A percentile compares a stretch with the other conserved stretches of the same genome.
Conservation (phyloP, 192 early-diverging fungal genomes). For the Coemansia sp. region DNA sequence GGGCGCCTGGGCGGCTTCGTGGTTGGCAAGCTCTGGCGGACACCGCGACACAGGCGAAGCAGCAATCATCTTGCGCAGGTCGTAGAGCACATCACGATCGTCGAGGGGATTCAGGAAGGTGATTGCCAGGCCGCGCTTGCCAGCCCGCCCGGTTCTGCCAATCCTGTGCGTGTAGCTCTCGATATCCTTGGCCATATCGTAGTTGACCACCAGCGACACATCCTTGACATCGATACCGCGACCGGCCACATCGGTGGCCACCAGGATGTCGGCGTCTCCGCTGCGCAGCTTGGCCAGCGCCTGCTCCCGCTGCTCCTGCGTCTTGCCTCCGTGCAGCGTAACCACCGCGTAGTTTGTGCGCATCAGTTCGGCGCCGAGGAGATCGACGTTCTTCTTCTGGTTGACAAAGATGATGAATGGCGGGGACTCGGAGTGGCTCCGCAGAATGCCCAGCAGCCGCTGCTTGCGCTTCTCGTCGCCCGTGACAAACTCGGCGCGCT, state of each 20-base stretch:
- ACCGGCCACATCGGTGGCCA: conserved; percentile 98
- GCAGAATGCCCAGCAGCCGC: conserved; percentile 77
- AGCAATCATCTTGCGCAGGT: conserved; percentile 65
- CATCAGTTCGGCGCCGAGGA: conserved; percentile 70
- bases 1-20: conserved; percentile 82
- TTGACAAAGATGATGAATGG: conserved; percentile 99
- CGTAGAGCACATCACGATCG: conserved; percentile 89
- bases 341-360: conserved; percentile 56
- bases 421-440: conserved; percentile 60
- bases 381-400: conserved; percentile 91
- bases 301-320: conserved; percentile 95
- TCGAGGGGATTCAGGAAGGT: conserved; percentile 75
- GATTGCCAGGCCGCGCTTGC: conserved; percentile 83
- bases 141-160: conserved; percentile 98
- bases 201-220: conserved; percentile 95
- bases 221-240: conserved; percentile 99
- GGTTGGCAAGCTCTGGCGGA: conserved; percentile 82
- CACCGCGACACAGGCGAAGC: conserved; percentile 77
- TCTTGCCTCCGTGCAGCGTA: conserved; percentile 93
- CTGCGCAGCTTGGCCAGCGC: conserved; percentile 78
- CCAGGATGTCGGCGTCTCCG: conserved; percentile 82
- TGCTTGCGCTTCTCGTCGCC: conserved; percentile 73
- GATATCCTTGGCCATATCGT: conserved; percentile 97
- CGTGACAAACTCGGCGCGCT: conserved; percentile 92
- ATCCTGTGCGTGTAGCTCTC: conserved; percentile 99